Conservation (phyloP, 257 asterid genomes). For the Datura wrightii region DNA sequence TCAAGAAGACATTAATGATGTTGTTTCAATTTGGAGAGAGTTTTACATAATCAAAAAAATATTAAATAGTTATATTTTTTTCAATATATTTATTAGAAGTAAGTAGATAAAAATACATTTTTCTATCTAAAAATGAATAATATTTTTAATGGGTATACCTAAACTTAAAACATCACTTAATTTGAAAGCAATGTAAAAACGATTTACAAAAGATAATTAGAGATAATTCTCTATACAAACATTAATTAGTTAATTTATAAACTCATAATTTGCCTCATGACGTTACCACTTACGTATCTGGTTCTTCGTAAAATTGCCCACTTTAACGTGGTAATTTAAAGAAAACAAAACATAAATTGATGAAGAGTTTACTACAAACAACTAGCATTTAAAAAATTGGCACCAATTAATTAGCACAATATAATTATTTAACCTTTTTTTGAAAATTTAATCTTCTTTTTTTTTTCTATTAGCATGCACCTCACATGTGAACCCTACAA, state of each 20-base stretch:
- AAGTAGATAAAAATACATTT: too few relatives aligned
- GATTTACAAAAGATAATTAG: too few relatives aligned
- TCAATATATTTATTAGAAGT: too few relatives aligned
- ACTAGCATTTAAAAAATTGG: not conserved
- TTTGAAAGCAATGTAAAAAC: too few relatives aligned
- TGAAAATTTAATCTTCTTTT: not conserved
- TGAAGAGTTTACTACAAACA: not conserved
- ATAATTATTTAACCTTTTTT: not conserved
- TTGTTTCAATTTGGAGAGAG: too few relatives aligned
- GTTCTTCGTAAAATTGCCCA: not conserved
- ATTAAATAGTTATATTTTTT: too few relatives aligned
- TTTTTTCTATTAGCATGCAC: slow-evolving; percentile 31
- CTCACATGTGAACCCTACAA: slow-evolving; percentile 23
- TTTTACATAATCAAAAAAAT: too few relatives aligned
- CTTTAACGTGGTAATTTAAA: not conserved
- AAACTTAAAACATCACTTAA: too few relatives aligned
- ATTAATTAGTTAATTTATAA: not conserved
- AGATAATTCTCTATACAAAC: not conserved
- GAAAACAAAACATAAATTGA: not conserved
- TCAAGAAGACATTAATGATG: too few relatives aligned
- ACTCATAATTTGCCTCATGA: not conserved
- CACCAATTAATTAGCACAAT: not conserved
- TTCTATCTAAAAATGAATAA: too few relatives aligned
- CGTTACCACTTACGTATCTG: slow-evolving; percentile 15
- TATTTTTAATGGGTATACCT: too few relatives aligned